Evolutionary conservation across 768 basidiomycete genomes (phyloP).

Genomic region (Hypholoma sublateritium): DNA sequence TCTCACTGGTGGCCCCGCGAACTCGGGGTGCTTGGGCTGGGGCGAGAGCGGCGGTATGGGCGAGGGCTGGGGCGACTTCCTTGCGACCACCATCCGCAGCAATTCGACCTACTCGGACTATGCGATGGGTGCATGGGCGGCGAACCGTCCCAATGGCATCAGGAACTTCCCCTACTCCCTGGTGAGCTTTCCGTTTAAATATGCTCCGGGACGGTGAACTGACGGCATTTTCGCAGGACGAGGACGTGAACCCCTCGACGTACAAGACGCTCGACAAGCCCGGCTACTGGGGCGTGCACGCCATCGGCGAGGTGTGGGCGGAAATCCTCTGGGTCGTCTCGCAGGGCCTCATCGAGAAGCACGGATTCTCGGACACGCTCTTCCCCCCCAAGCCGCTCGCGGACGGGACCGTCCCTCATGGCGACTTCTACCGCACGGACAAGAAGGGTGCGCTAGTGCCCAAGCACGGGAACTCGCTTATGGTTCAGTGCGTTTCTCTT

Average conservation of each 20-base stretch:
- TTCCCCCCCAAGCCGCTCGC: conserved; percentile 76
- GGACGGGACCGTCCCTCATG: conserved; percentile 62
- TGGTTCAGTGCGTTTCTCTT: conserved; percentile 54
- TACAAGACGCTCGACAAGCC: conserved; percentile 95
- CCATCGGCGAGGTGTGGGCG: conserved; percentile 96
- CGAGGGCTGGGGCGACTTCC: conserved; percentile 94
- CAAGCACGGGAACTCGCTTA: conserved; percentile 88
- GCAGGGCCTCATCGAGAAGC: conserved; percentile 72
- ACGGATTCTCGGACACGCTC: conserved; percentile 76
- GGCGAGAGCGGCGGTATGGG: conserved; percentile 98
- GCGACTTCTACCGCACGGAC: conserved; percentile 69
- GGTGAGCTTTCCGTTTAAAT: conserved; percentile 28
- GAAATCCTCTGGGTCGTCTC: conserved; percentile 83
- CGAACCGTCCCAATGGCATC: conserved; percentile 74
- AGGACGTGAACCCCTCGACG: conserved; percentile 79
- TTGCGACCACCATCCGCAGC: conserved; percentile 87
- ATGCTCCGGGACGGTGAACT: neutral
- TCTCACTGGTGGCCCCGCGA: conserved; percentile 89
- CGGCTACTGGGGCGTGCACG: conserved; percentile 92
- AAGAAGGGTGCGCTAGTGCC: conserved; percentile 70
- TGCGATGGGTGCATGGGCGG: conserved; percentile 95
- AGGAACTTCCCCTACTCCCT: conserved; percentile 87
- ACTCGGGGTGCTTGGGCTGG: conserved; percentile 94
- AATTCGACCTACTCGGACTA: conserved; percentile 73
- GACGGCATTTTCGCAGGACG: conserved; percentile 36